Evolutionary conservation across 495 filamentous ascomycete genomes (phyloP), one percentile per base, ranked within the genome.

Genomic region (Podospora appendiculata): DNA sequence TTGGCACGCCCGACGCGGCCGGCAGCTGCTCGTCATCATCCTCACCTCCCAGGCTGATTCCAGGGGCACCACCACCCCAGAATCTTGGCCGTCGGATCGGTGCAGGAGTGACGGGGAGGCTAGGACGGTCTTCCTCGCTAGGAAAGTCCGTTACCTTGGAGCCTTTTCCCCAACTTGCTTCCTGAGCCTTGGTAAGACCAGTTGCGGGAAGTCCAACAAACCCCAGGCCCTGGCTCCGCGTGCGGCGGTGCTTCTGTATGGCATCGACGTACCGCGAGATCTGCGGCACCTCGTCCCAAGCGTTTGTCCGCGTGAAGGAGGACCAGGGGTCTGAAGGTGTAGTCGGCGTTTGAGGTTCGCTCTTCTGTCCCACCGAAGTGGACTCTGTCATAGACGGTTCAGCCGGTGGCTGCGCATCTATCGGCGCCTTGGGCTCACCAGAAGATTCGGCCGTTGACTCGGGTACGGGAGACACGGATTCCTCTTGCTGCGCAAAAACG

Each of bases 101-200:
- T 1, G 88, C 88, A 2, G 90, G 90, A 11, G 90, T 96, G 25
- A 95, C 90, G 14, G 90, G 89, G n/a, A 95, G 77, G 59, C 87
- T 90, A 41, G 90, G 90, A 14, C 90, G 79, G 65, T 96, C 90
- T 53, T 79, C 67, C 64, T 85, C 88, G 56, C 79, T 86, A 3
- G 90, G 90, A 70, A 95, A 95, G 69, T 95, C 88, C 25, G 89
- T 95, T 18, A 95, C 68, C 55, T 73, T 85, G 52, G 81, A 78
- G 62, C n/a, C 13, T 35, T 75, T 65, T 50, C 72, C 70, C 39
- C 66, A 64, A 46, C 49, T 58, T 32, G 36, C 9, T 13, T 59
- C 50, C 48, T 50, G 41, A n/a, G 35, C 18, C 51, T 51, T 40
- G 43, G 17, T 4, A 9, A 25, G 11, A n/a, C 53, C 49, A 32